Percentiles rank a stretch among this genome's conserved stretches.
Conservation (phyloP, 2,329 filamentous ascomycete species). For the Cercospora citrullina region DNA sequence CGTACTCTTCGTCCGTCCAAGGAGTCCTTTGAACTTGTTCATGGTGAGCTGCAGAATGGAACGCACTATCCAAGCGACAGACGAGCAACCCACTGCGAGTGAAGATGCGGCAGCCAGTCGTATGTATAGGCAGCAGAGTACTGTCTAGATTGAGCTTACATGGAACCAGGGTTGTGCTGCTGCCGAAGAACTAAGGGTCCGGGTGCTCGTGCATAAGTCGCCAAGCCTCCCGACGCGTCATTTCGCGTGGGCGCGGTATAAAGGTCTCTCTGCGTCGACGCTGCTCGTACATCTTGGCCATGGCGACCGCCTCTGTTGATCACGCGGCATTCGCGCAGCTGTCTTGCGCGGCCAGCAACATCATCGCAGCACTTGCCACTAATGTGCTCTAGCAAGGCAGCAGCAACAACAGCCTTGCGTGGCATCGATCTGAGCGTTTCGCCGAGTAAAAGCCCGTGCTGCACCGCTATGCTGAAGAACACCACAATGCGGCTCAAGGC, state of each 20-base stretch:
- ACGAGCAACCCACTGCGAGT: neutral
- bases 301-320: neutral
- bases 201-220: neutral
- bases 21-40: conserved; percentile 20
- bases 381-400: neutral
- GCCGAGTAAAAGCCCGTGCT: neutral
- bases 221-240: conserved; percentile 5
- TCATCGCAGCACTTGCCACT: neutral
- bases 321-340: neutral
- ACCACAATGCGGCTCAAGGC: neutral
- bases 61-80: neutral
- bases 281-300: neutral
- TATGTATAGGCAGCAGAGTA: conserved; percentile 7
- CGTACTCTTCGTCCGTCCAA: conserved; percentile 18
- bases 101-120: neutral
- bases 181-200: neutral
- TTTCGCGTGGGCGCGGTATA: neutral
- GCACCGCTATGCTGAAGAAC: neutral
- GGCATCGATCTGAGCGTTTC: neutral
- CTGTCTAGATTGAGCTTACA: neutral
- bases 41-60: neutral
- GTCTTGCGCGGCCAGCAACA: conserved; percentile 1
- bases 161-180: neutral
- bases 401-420: neutral
- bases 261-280: neutral